Conservation (phyloP, 108 stramenopile genomes). For the Conticribra guillardii region DNA sequence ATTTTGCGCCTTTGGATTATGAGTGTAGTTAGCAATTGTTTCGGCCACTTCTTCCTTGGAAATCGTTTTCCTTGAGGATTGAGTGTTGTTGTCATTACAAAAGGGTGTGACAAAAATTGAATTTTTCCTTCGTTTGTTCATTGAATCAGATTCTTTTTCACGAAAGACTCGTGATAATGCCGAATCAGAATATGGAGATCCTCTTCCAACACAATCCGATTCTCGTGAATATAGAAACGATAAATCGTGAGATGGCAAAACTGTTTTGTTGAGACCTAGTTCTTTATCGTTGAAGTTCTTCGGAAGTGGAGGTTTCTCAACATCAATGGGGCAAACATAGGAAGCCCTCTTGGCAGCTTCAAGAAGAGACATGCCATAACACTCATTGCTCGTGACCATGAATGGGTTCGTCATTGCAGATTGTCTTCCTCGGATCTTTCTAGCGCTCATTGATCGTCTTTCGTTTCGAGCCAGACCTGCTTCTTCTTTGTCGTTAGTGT, state of each 20-base stretch:
- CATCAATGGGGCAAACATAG: constrained; percentile 13
- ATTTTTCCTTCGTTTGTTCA: constrained; percentile 53
- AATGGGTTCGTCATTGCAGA: constrained; percentile 36
- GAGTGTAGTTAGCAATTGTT: constrained; percentile 55
- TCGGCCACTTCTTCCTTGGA: constrained; percentile 43
- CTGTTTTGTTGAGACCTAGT: constrained; percentile 1
- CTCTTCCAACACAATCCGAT: constrained; percentile 49
- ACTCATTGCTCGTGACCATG: constrained; percentile 61
- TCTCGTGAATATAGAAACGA: constrained; percentile 55
- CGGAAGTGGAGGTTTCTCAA: neutral
- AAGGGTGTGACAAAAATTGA: constrained; percentile 17
- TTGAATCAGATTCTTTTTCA: constrained; percentile 40
- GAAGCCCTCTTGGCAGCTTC: constrained; percentile 22
- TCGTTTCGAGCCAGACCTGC: constrained; percentile 1
- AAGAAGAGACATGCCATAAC: constrained; percentile 48
- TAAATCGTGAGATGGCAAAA: constrained; percentile 24
- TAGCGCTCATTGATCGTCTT: neutral
- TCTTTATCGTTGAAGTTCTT: neutral
- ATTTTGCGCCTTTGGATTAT: constrained; percentile 64
- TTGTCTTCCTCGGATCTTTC: neutral
- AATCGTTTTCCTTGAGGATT: constrained; percentile 6
- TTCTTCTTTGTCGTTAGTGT: too few relatives aligned
- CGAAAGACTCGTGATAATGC: constrained; percentile 48
- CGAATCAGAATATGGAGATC: constrained; percentile 39
- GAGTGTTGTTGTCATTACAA: neutral